These are phyloP conservation scores for Echria macrotheca DNA, from an alignment of 495 filamentous ascomycete species.

Conservation along the genomic window DNA sequence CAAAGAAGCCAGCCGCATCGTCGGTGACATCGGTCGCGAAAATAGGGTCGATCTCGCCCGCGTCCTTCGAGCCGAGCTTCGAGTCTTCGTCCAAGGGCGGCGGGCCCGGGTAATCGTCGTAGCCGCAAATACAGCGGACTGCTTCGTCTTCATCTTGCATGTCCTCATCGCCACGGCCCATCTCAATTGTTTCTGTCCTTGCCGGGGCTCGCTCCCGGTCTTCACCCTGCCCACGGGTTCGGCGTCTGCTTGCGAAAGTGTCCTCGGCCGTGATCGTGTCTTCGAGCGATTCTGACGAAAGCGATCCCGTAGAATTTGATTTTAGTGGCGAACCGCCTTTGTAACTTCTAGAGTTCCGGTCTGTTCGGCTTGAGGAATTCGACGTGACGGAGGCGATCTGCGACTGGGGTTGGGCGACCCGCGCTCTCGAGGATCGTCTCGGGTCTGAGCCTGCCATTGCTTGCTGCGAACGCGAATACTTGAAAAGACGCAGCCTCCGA, in stretches of 20 bases:
- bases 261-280: constrained; percentile 58
- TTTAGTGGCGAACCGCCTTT: constrained; percentile 69
- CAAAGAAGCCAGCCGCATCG: constrained; percentile 88
- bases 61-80: constrained; percentile 44
- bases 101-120: constrained; percentile 90
- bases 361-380: constrained; percentile 51
- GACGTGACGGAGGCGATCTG: constrained; percentile 80
- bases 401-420: constrained; percentile 69
- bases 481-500: too few relatives aligned
- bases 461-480: constrained; percentile 26
- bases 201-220: constrained; percentile 49
- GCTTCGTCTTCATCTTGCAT: constrained; percentile 84
- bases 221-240: constrained; percentile 60
- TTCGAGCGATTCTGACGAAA: constrained; percentile 76
- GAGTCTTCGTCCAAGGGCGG: constrained; percentile 61
- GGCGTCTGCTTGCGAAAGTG: constrained; percentile 49
- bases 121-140: constrained; percentile 90
- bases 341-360: constrained; percentile 65
- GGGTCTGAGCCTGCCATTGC: constrained; percentile 59
- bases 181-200: constrained; percentile 47
- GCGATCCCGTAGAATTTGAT: constrained; percentile 62
- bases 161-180: constrained; percentile 54
- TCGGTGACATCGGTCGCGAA: constrained; percentile 69
- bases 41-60: constrained; percentile 47
- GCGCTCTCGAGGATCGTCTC: constrained; percentile 88